A percentile compares a stretch with the other conserved stretches of the same genome.
phyloP scores from a whole-genome alignment of 2,329 filamentous ascomycete genomes.

The Sclerotinia glacialis region DNA sequence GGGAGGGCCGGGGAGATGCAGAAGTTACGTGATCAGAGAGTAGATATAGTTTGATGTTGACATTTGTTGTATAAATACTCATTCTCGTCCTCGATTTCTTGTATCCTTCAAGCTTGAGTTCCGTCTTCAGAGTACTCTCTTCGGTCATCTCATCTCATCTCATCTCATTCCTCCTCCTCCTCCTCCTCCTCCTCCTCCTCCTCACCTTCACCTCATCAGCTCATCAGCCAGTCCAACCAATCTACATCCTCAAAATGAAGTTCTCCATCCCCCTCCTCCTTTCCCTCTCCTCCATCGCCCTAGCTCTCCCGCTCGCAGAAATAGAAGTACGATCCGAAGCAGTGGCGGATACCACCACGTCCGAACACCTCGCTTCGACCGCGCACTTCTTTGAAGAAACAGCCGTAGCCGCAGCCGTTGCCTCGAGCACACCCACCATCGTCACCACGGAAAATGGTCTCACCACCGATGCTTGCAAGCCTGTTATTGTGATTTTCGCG shows the following conservation, averaged over 20 bases:
- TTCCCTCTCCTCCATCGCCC: not conserved
- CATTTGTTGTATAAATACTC: slow-evolving; percentile 1
- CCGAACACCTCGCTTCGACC: not conserved
- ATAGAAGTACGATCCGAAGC: not conserved
- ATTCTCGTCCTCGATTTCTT: not conserved
- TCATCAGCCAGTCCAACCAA: not conserved
- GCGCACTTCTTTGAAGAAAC: not conserved
- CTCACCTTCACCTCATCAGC: not conserved
- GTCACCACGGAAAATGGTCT: slow-evolving; percentile 15
- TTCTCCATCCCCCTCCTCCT: slow-evolving; percentile 4
- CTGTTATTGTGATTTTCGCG: slow-evolving; percentile 44
- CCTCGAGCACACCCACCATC: not conserved
- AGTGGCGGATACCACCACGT: not conserved
- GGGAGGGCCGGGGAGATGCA: not conserved
- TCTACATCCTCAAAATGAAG: not conserved
- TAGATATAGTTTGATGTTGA: too few relatives aligned
- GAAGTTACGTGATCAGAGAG: not conserved
- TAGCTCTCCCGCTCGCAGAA: slow-evolving; percentile 1
- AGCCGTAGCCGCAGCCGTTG: not conserved
- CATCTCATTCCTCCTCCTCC: not conserved
- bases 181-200: not conserved
- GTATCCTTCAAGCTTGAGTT: not conserved
- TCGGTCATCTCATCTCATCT: not conserved
- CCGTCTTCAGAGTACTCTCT: slow-evolving; percentile 1
- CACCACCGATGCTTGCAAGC: slow-evolving; percentile 6